Evolutionary conservation across 2,329 filamentous ascomycete genomes (phyloP).

Genomic region (Trichothecium sympodiale): DNA sequence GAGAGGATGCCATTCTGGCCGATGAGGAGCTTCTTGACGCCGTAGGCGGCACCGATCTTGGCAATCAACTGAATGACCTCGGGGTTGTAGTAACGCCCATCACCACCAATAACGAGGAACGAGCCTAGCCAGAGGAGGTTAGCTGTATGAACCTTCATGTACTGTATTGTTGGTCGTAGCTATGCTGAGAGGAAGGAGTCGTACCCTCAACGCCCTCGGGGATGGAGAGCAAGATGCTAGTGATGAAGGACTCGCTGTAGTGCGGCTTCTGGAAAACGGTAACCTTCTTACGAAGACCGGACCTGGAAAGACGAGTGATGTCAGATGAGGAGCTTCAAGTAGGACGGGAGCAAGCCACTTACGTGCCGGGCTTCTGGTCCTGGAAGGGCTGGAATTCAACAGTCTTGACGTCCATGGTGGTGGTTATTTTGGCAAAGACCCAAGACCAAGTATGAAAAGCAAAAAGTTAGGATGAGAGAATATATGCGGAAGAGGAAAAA

Average conservation of each 20-base stretch:
- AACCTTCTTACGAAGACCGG: slow-evolving; percentile 97
- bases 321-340: slow-evolving; percentile 1
- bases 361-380: slow-evolving; percentile 99
- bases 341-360: slow-evolving; percentile 30
- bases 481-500: slow-evolving; percentile 3
- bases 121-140: slow-evolving; percentile 33
- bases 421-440: neutral
- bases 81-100: slow-evolving; percentile 94
- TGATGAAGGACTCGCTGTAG: slow-evolving; percentile 93
- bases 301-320: slow-evolving; percentile 40
- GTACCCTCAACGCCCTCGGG: slow-evolving; percentile 79
- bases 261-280: slow-evolving; percentile 90
- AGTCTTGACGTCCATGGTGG: slow-evolving; percentile 57
- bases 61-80: slow-evolving; percentile 95
- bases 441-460: slow-evolving; percentile 6
- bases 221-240: slow-evolving; percentile 90
- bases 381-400: slow-evolving; percentile 77
- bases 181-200: slow-evolving; percentile 6
- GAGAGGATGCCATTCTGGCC: slow-evolving; percentile 94
- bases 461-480: slow-evolving; percentile 1
- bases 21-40: slow-evolving; percentile 96
- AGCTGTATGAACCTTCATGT: too few species aligned
- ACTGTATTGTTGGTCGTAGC: too few species aligned
- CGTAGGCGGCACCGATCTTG: slow-evolving; percentile 93
- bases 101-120: slow-evolving; percentile 92